Evolutionary conservation across 2,329 filamentous ascomycete species (phyloP), one percentile per base, ranked within the genome.

Genomic region (Diaporthe citrichinensis): DNA sequence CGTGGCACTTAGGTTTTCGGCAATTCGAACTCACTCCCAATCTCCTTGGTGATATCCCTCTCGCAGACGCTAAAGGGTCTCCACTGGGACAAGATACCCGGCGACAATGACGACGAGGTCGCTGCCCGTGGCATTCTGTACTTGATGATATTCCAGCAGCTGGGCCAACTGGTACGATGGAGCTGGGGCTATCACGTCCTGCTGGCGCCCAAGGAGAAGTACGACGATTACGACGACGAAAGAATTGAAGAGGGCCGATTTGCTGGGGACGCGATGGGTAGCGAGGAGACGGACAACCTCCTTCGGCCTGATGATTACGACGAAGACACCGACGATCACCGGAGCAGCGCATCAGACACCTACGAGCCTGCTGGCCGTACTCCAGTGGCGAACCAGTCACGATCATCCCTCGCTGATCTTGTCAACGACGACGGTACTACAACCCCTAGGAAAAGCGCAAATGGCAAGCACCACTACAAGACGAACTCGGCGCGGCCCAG

Each of bases 171-270:
- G 36, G 93, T 99, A 28, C 92, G 97, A 76, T 99, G 97, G 97
- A 98, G 95, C 78, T 99, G 97, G 97, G 97, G 97, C 15, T 98
- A 98, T 84, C 95, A 98, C 80, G 93, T 98, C 51, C 88, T 99
- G 25, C 88, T 99, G n/a, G 96, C 96, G 25, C 95, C 96, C 25
- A 94, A 95, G 78, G 92, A 93, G 67, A 90, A 90, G 77, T 95
- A 94, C 80, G 87, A 89, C 17, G 91, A 94, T 72, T 92, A 94
- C 75, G 88, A 90, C 68, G 80, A 88, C 46, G 86, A 90, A 75
- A 83, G 86, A 20, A 81, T 85, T 25, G 90, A 91, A 79, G 88
- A 90, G 85, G 90, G 93, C 23, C 87, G 91, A 76, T 92, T 92
- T 72, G 90, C 90, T 67, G 84, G 88, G 28, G 83, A 86, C 67